phyloP scores from a whole-genome alignment of 2,329 filamentous ascomycete genomes.

The Penicillium sp. region DNA sequence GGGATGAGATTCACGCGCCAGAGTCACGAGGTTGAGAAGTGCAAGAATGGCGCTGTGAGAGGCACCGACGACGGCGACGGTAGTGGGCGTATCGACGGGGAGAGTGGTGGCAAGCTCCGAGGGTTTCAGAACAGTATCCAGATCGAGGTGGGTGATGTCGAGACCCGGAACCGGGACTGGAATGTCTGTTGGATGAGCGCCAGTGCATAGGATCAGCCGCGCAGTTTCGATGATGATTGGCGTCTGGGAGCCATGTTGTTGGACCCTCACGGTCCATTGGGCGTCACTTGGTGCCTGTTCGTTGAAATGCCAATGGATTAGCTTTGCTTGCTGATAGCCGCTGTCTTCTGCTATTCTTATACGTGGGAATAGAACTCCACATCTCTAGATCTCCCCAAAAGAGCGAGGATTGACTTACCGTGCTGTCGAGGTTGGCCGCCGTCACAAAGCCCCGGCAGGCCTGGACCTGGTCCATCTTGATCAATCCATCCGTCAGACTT shows the following conservation, averaged over 20 bases:
- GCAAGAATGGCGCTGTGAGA: conserved; percentile 60
- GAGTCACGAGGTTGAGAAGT: conserved; percentile 54
- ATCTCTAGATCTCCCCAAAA: too few relatives aligned
- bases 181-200: conserved; percentile 46
- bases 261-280: conserved; percentile 31
- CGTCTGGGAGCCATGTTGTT: conserved; percentile 22
- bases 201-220: conserved; percentile 54
- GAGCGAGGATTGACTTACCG: conserved; percentile 17
- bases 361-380: too few relatives aligned
- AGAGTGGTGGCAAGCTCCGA: conserved; percentile 42
- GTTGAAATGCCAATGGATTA: conserved; percentile 1
- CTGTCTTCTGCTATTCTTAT: too few relatives aligned
- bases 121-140: conserved; percentile 54
- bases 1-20: conserved; percentile 49
- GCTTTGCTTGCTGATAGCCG: not conserved
- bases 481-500: conserved; percentile 40
- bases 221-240: conserved; percentile 33
- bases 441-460: conserved; percentile 30
- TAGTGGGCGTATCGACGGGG: conserved; percentile 30
- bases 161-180: conserved; percentile 40
- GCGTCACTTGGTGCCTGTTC: conserved; percentile 19
- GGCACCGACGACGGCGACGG: conserved; percentile 55
- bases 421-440: conserved; percentile 28
- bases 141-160: conserved; percentile 42
- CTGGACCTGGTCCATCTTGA: conserved; percentile 33